Base-by-base conservation (phyloP, 2,329 filamentous ascomycete genomes). In the Sclerotinia sclerotiorum region DNA sequence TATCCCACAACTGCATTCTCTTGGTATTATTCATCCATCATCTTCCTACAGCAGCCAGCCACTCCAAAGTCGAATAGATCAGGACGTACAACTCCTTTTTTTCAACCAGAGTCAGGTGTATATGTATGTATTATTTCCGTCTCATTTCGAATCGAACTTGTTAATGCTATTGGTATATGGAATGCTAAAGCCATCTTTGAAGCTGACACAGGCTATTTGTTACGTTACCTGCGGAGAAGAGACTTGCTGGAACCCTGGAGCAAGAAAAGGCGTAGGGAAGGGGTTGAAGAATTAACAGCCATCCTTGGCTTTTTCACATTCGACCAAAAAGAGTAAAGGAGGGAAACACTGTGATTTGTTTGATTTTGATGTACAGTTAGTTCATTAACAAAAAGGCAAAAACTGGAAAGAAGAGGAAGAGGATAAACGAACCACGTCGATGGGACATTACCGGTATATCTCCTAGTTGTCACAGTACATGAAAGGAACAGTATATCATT, bases 141-240 rank as follows among this genome's bases (percentile, higher is more conserved):
- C 32, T 17, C 32, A 55, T 35, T 10, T 35, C 52, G 6, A n/a
- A 19, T 6, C 32, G 52, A n/a, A 21, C 3, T 29, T 32, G 8
- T 55, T 10, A n/a, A 13, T 32, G 21, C 11, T n/a, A 35, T 55
- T n/a, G 29, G 52, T n/a, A 55, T 35, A 55, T 35, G 29, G 15
- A 32, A n/a, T 35, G 39, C 39, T 42, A n/a, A 48, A 48, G 13
- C 17, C 32, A 35, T 42, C 32, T 42, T 42, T 11, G 39, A 1
- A 57, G 55, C 55, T 57, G 55, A 42, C 55, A 57, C 35, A 57
- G 55, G 32, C 55, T 35, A 57, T 57, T 42, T 57, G 55, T 24
- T 42, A 57, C 55, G 55, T 57, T 57, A 57, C 55, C 27, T 42
- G 35, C n/a, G 35, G 55, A 57, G 55, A n/a, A 19, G 10, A 11